phyloP scores from a whole-genome alignment of 2,329 filamentous ascomycete genomes.

The Botrytis elliptica region DNA sequence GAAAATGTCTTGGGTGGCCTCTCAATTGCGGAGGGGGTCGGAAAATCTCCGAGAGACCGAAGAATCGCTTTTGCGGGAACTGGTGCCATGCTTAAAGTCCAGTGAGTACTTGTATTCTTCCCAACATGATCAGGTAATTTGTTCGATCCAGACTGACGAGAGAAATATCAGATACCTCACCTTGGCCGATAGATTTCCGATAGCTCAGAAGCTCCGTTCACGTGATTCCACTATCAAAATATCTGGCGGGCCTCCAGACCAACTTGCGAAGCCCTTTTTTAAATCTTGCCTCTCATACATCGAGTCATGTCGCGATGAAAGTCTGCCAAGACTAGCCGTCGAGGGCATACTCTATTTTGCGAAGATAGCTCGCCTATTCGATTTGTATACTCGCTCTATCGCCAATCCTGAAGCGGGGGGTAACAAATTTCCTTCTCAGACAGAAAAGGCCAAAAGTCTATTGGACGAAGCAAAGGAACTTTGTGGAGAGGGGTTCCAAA shows the following conservation, averaged over 20 bases:
- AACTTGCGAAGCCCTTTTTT: conserved; percentile 32
- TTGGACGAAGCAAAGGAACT: conserved; percentile 38
- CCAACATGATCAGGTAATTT: not conserved
- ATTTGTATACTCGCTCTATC: conserved; percentile 24
- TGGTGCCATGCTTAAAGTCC: conserved; percentile 26
- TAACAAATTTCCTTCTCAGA: not conserved
- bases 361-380: conserved; percentile 35
- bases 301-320: conserved; percentile 34
- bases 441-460: conserved; percentile 25
- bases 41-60: conserved; percentile 32
- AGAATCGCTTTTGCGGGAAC: conserved; percentile 36
- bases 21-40: not conserved
- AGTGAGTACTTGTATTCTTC: not conserved
- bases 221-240: conserved; percentile 23
- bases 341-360: conserved; percentile 41
- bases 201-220: conserved; percentile 26
- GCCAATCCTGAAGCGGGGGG: not conserved
- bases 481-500: conserved; percentile 40
- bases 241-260: conserved; percentile 19
- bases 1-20: not conserved
- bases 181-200: conserved; percentile 32
- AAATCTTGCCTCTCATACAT: conserved; percentile 38
- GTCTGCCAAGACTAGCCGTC: conserved; percentile 42
- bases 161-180: conserved; percentile 31
- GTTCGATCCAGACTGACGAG: not conserved